Percentiles rank a stretch among this genome's conserved stretches.
Evolutionary conservation across 2,329 filamentous ascomycete species (phyloP).

Genomic region (Erysiphe pulchra): DNA sequence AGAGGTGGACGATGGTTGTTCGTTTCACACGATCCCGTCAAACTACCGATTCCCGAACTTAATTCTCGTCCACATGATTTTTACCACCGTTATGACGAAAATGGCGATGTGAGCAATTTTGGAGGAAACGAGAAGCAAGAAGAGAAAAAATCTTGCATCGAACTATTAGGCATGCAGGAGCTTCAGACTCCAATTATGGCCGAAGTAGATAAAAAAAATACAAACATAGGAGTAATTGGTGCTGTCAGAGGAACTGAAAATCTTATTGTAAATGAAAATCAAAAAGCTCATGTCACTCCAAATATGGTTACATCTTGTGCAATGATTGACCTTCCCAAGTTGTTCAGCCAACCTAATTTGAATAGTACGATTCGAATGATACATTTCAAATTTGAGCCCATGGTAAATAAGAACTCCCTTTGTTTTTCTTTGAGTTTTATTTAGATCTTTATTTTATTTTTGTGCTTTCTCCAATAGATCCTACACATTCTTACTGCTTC

Average conservation of each 20-base stretch:
- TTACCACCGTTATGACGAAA: not conserved
- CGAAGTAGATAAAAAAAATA: not conserved
- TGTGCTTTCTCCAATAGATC: constrained; percentile 30
- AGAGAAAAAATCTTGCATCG: constrained; percentile 5
- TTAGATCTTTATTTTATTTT: not conserved
- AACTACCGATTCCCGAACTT: not conserved
- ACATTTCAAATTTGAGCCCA: constrained; percentile 83
- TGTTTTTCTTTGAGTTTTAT: not conserved
- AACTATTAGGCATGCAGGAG: constrained; percentile 17
- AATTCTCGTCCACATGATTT: not conserved
- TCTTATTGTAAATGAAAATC: not conserved
- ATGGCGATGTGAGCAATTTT: not conserved
- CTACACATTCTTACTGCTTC: constrained; percentile 67
- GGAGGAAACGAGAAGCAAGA: constrained; percentile 3
- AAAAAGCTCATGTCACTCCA: not conserved
- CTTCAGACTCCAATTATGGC: not conserved
- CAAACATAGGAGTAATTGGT: not conserved
- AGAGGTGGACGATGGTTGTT: constrained; percentile 66
- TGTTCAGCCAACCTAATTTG: not conserved
- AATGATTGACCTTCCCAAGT: not conserved
- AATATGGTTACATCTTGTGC: too few species aligned
- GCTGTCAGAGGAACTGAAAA: not conserved
- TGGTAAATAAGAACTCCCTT: constrained; percentile 31
- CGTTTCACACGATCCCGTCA: constrained; percentile 57
- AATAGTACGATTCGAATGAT: constrained; percentile 22